Base-by-base conservation (phyloP, 441 rosid species). In the Euphorbia corollata region DNA sequence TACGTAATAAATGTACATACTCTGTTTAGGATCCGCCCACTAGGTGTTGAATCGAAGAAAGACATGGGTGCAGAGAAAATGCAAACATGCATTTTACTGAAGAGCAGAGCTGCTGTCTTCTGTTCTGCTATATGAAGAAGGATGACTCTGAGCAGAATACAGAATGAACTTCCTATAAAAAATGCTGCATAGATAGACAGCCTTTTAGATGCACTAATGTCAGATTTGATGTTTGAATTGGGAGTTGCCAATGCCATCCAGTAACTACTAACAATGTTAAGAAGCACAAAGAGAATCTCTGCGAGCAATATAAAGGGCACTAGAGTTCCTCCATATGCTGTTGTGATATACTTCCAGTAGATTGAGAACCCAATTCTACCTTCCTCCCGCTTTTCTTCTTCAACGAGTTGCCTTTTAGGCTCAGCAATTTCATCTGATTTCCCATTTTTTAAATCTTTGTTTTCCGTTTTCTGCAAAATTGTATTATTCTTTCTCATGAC, bases 181-280 rank as follows among this genome's bases (percentile, higher is more conserved):
- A 93, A 74, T 64, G 73, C 81, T n/a, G 85, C 85, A 67, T 86
- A 91, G 20, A 89, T 95, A 58, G 74, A 67, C 70, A 93, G 77
- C 0, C 89, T 75, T 2, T 71, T 87, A 0, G 77, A 75, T 45
- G 68, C 65, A 36, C 75, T 68, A 51, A 89, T 95, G 18, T 68
- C 65, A 73, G 90, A 86, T 74, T 85, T 76, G 24, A 62, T 73
- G 65, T 78, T 67, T 1, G 97, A 85, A 59, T 80, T 77, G 0
- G 93, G 92, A 78, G 88, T 83, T 71, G 84, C 97, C 97, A 87
- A 87, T 15, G 99, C 90, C 92, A 94, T 89, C 99, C 97, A 94
- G 70, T 91, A 91, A 73, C 85, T 87, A 80, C 96, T 87, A 18
- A 87, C 89, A 60, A 94, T 94, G 76, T 91, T 90, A 68, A 91